phyloP scores from a whole-genome alignment of 345 rosid genomes.

The Streptanthus diversifolius region DNA sequence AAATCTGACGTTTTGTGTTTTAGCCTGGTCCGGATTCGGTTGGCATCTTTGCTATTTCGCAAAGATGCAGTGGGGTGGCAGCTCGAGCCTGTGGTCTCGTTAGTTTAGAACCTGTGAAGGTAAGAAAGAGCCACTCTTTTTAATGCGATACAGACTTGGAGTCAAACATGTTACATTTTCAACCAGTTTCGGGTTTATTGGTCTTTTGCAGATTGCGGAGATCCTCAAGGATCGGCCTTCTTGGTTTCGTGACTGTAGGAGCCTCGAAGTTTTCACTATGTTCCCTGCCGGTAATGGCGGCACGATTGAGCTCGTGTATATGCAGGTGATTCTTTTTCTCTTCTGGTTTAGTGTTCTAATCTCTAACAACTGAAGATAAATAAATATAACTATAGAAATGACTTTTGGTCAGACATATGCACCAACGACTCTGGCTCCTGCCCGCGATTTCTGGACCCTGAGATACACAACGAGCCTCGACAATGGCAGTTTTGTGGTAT shows the following conservation, averaged over 20 bases:
- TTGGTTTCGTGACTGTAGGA: conserved; percentile 99
- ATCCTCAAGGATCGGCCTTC: conserved; percentile 96
- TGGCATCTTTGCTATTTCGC: conserved; percentile 99
- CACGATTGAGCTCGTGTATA: conserved; percentile 87
- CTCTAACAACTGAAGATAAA: not conserved
- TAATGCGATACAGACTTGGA: not conserved
- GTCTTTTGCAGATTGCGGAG: conserved; percentile 76
- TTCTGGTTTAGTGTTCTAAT: not conserved
- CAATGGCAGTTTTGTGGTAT: conserved; percentile 99
- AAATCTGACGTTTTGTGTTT: conserved; percentile 3
- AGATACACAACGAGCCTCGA: conserved; percentile 90
- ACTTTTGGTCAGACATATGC: conserved; percentile 64
- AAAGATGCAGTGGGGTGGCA: conserved; percentile 99
- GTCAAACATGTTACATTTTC: not conserved
- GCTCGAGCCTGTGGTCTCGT: conserved; percentile 99
- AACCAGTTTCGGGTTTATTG: not conserved
- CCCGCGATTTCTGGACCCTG: conserved; percentile 97
- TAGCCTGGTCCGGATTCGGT: conserved; percentile 99
- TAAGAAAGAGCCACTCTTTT: conserved; percentile 12
- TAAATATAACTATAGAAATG: conserved; percentile 9
- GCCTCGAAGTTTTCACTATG: conserved; percentile 94
- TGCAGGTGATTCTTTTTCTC: conserved; percentile 55
- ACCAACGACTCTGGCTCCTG: conserved; percentile 97
- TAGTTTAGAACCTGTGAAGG: conserved; percentile 95
- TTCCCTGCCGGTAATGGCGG: conserved; percentile 95